phyloP scores from a whole-genome alignment of 768 basidiomycete species.

The Leccinum pellstonianum region DNA sequence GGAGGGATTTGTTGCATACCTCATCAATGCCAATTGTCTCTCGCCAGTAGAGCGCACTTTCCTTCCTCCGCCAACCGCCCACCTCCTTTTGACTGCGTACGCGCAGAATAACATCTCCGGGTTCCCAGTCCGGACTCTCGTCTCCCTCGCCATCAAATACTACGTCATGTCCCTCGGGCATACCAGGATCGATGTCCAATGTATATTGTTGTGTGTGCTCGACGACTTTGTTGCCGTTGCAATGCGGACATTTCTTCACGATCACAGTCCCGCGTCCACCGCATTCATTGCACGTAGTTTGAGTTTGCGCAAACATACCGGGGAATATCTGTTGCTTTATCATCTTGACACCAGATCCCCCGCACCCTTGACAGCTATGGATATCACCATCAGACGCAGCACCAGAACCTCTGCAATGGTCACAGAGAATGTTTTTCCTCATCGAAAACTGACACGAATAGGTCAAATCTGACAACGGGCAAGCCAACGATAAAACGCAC shows the following conservation, averaged over 20 bases:
- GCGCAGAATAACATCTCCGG: conserved; percentile 89
- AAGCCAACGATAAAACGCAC: conserved; percentile 37
- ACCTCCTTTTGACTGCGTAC: conserved; percentile 75
- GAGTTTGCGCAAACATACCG: conserved; percentile 91
- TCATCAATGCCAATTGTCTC: conserved; percentile 91
- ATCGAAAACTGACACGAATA: conserved; percentile 73
- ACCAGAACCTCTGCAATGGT: conserved; percentile 94
- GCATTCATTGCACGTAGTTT: conserved; percentile 81
- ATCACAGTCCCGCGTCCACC: conserved; percentile 81
- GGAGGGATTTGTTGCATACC: conserved; percentile 34
- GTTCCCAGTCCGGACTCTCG: conserved; percentile 93
- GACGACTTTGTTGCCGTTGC: conserved; percentile 76
- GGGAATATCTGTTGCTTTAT: conserved; percentile 93
- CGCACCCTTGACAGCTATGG: conserved; percentile 80
- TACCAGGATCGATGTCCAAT: conserved; percentile 81
- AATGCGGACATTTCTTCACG: conserved; percentile 76
- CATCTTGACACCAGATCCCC: conserved; percentile 81
- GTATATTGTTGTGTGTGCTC: conserved; percentile 81
- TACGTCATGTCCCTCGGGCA: conserved; percentile 91
- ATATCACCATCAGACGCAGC: conserved; percentile 89
- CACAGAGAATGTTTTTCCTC: conserved; percentile 89
- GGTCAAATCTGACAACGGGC: neutral
- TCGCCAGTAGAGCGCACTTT: conserved; percentile 86
- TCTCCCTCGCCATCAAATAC: conserved; percentile 97
- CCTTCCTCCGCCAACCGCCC: conserved; percentile 87